Conservation (phyloP, 1,139 yeast species). For the Meyerozyma sp. region DNA sequence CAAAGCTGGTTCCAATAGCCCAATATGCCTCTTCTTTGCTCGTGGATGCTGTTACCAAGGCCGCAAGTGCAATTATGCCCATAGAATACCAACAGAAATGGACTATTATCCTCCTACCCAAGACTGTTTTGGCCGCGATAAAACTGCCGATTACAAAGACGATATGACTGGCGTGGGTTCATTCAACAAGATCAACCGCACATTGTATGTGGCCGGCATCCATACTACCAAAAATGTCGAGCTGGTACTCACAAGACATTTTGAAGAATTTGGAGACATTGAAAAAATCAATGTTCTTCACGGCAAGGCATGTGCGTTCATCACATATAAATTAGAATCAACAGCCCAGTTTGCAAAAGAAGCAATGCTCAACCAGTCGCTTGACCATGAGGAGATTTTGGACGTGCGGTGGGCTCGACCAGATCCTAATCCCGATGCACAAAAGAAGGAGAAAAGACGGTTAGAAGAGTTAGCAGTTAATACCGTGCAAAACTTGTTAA, state of each 20-base stretch:
- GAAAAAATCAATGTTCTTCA: conserved; percentile 60
- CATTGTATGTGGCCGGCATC: conserved; percentile 75
- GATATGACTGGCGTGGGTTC: conserved; percentile 96
- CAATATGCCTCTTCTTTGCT: conserved; percentile 80
- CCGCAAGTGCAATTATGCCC: conserved; percentile 67
- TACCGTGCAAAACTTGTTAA: conserved; percentile 27
- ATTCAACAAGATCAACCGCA: conserved; percentile 62
- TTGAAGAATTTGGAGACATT: conserved; percentile 75
- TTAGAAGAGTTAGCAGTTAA: conserved; percentile 30
- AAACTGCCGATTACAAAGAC: conserved; percentile 74
- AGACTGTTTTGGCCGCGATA: conserved; percentile 93
- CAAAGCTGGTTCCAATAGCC: conserved; percentile 45
- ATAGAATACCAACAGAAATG: conserved; percentile 59
- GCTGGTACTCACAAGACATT: conserved; percentile 37
- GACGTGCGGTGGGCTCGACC: conserved; percentile 86
- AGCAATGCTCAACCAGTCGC: conserved; percentile 80
- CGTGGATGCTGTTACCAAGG: conserved; percentile 85
- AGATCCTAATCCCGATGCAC: conserved; percentile 75
- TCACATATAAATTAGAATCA: conserved; percentile 60
- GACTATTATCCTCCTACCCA: conserved; percentile 54
- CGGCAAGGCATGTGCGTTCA: conserved; percentile 70
- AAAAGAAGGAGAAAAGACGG: conserved; percentile 41
- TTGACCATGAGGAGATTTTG: conserved; percentile 59
- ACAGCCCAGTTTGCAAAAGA: conserved; percentile 94
- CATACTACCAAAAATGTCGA: conserved; percentile 26